These are phyloP conservation scores for Nannochloropsis oceanica DNA, from an alignment of 108 stramenopile species.

Conservation along the genomic window DNA sequence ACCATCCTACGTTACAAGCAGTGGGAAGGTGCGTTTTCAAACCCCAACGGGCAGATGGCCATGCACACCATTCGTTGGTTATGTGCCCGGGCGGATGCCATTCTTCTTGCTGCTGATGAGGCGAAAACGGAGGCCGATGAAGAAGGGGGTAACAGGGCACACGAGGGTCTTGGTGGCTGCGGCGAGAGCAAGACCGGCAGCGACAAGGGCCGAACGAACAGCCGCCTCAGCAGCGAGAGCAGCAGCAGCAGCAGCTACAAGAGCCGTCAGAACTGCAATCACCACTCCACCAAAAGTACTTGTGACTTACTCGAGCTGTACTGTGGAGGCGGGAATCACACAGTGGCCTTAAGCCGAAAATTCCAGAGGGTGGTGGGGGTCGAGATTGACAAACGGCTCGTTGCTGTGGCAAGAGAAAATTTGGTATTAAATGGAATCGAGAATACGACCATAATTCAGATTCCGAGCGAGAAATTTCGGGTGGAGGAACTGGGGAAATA, in stretches of 20 bases:
- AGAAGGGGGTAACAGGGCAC: background rate
- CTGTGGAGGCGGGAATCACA: constrained; percentile 7
- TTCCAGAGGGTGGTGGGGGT: constrained; percentile 1
- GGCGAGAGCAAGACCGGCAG: background rate
- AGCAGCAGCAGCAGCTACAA: background rate
- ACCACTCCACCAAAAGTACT: too few relatives aligned
- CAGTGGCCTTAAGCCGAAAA: background rate
- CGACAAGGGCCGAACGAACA: background rate
- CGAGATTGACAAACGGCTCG: background rate
- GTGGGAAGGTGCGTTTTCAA: background rate
- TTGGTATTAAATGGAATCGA: constrained; percentile 1
- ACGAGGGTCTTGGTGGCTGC: background rate
- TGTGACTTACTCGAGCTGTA: constrained; percentile 5
- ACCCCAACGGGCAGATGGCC: constrained; percentile 1
- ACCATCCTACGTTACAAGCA: constrained; percentile 4
- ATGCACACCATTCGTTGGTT: background rate
- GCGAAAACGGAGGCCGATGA: background rate
- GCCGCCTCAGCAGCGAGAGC: background rate
- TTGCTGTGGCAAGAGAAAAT: constrained; percentile 1
- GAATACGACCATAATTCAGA: background rate
- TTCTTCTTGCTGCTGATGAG: background rate
- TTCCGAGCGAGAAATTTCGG: background rate
- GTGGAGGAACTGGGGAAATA: background rate
- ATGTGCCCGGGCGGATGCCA: background rate
- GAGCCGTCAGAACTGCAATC: background rate